Percentiles rank a stretch among this genome's conserved stretches.
Evolutionary conservation across 2,329 filamentous ascomycete species (phyloP).

Genomic region (Aspergillus tamarii): DNA sequence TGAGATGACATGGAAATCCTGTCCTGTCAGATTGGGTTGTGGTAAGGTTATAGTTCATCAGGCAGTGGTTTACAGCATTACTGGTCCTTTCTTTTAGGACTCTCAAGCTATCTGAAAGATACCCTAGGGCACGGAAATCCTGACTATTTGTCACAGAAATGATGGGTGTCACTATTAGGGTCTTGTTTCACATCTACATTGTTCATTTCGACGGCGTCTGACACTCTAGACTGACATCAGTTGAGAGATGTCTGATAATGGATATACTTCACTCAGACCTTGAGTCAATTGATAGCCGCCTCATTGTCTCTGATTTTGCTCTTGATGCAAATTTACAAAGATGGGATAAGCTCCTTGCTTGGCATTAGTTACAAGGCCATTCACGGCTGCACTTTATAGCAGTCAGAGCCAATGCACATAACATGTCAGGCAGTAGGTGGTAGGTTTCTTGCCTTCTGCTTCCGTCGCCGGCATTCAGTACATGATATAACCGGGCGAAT

Average conservation of each 20-base stretch:
- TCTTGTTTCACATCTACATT: constrained; percentile 1
- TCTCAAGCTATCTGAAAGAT: constrained; percentile 14
- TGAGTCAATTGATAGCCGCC: constrained; percentile 5
- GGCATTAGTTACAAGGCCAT: constrained; percentile 57
- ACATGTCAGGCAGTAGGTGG: background rate
- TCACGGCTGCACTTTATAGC: constrained; percentile 50
- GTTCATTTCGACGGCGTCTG: background rate
- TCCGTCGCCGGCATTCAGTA: constrained; percentile 54
- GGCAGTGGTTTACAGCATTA: background rate
- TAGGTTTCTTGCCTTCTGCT: constrained; percentile 49
- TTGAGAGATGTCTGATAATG: background rate
- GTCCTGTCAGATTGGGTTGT: constrained; percentile 6
- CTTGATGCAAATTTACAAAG: constrained; percentile 50
- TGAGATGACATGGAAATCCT: background rate
- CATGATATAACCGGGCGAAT: constrained; percentile 35
- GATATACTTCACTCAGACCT: constrained; percentile 11
- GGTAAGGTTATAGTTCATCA: background rate
- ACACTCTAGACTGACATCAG: background rate
- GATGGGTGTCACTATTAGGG: background rate
- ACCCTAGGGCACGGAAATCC: constrained; percentile 23
- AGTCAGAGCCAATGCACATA: constrained; percentile 11
- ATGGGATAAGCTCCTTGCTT: constrained; percentile 52
- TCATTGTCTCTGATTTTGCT: constrained; percentile 24
- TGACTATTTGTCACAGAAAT: constrained; percentile 6
- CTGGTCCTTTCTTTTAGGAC: background rate